phyloP scores from a whole-genome alignment of 2,329 filamentous ascomycete species.

The Ambrosiella cleistominuta region DNA sequence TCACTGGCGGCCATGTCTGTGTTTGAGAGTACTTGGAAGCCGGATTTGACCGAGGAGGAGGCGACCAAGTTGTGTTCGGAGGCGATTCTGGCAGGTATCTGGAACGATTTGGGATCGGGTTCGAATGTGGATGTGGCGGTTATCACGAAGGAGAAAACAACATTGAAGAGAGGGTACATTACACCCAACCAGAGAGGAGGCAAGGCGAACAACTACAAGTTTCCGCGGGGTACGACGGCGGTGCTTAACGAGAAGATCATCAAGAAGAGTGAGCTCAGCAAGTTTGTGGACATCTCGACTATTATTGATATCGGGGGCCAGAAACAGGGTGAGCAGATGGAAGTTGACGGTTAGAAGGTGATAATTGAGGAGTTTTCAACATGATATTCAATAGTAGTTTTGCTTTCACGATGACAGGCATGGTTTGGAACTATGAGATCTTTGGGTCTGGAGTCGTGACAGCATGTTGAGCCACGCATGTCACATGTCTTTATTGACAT shows the following conservation, averaged over 20 bases:
- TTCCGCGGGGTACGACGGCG: slow-evolving; percentile 81
- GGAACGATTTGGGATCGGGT: slow-evolving; percentile 92
- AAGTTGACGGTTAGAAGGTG: slow-evolving; percentile 41
- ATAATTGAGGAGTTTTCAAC: not conserved
- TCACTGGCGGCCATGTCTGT: slow-evolving; percentile 94
- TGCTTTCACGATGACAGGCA: not conserved
- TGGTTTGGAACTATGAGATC: too few species aligned
- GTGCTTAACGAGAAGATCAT: slow-evolving; percentile 94
- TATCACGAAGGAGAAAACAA: slow-evolving; percentile 91
- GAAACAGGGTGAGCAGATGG: slow-evolving; percentile 47
- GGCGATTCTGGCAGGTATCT: slow-evolving; percentile 91
- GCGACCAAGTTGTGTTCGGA: slow-evolving; percentile 71
- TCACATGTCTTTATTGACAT: too few species aligned
- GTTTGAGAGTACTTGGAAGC: slow-evolving; percentile 92
- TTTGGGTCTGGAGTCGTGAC: too few species aligned
- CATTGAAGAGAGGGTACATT: slow-evolving; percentile 79
- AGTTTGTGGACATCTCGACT: slow-evolving; percentile 85
- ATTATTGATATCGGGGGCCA: slow-evolving; percentile 44
- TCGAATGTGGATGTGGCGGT: slow-evolving; percentile 95
- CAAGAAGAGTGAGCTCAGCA: slow-evolving; percentile 79
- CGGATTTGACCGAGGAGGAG: slow-evolving; percentile 54
- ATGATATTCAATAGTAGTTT: slow-evolving; percentile 6
- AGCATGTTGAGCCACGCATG: too few species aligned
- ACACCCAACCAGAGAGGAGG: slow-evolving; percentile 78
- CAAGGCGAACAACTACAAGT: slow-evolving; percentile 89